Base-by-base conservation (phyloP, 345 rosid species). In the Cardiospermum halicacabum region DNA sequence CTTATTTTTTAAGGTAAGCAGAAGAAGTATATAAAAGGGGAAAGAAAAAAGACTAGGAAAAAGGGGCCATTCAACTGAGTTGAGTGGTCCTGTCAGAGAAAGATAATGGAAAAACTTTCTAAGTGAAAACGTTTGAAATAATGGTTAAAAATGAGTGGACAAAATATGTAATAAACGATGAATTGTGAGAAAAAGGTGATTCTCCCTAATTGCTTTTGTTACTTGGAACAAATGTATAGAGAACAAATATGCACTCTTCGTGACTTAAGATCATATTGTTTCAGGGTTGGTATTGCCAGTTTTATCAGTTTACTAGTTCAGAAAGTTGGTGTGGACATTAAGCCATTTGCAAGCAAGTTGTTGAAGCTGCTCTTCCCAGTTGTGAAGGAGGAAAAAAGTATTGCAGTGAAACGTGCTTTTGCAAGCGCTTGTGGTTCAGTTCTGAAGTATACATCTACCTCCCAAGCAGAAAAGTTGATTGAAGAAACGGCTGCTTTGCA, bases 201-300 rank as follows among this genome's bases (percentile, higher is more conserved):
- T n/a, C 50, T 18, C 24, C 50, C 50, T n/a, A 18, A 45, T 22
- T 45, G 19, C 50, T 16, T 43, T 32, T 26, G 11, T 56, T 9
- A 24, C 56, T 57, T 24, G 58, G 55, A 28, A n/a, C 26, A 27
- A 34, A 26, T 28, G 47, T 39, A 19, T 25, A 64, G 57, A 40
- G n/a, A 10, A 55, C 8, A 9, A 25, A 13, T 62, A 6, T n/a
- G 48, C 49, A 48, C 34, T 7, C 15, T 28, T 27, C 53, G 7
- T 53, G 24, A 43, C 39, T 24, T 65, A 22, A 51, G 21, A n/a
- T 51, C 18, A 21, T 47, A 49, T 27, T 47, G 71, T 53, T 67
- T 63, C 81, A 93, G 98, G 90, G 97, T 90, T 67, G 97, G 98
- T 69, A 89, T 93, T 66, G 96, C 98, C 69, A 86, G 75, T 80